Percentiles rank a stretch among this genome's conserved stretches.
phyloP scores from a whole-genome alignment of 331 rosid species.

The Phaseolus coccineus region DNA sequence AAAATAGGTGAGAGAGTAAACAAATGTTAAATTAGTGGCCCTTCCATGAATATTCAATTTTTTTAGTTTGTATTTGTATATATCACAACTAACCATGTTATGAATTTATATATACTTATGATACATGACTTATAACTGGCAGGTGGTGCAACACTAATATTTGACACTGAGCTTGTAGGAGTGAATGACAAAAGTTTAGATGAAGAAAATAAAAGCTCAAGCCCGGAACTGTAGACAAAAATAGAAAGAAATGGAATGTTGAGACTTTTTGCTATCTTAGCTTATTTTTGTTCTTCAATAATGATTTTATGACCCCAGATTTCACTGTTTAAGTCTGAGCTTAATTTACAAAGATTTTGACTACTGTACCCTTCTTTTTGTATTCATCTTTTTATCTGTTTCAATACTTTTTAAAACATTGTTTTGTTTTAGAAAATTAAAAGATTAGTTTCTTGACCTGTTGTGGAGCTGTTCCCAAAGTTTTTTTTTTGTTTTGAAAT shows the following conservation, averaged over 20 bases:
- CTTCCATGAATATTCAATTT: slow-evolving; percentile 2
- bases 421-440: background rate
- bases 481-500: too few relatives aligned
- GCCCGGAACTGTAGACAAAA: slow-evolving; percentile 58
- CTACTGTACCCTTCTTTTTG: slow-evolving; percentile 18
- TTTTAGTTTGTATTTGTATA: background rate
- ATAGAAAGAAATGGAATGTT: slow-evolving; percentile 22
- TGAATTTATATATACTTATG: slow-evolving; percentile 1
- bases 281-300: slow-evolving; percentile 26
- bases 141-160: slow-evolving; percentile 93
- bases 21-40: background rate
- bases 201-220: slow-evolving; percentile 39
- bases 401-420: background rate
- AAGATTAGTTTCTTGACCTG: too few relatives aligned
- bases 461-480: too few relatives aligned
- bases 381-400: background rate
- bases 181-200: slow-evolving; percentile 63
- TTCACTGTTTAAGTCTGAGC: slow-evolving; percentile 19
- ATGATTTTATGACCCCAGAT: slow-evolving; percentile 35
- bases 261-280: slow-evolving; percentile 22
- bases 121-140: slow-evolving; percentile 40
- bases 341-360: slow-evolving; percentile 40
- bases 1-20: background rate
- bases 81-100: slow-evolving; percentile 6
- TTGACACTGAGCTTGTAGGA: slow-evolving; percentile 89